These are phyloP conservation scores for Kodamaea fukazawae DNA, from an alignment of 805 yeast genomes.

Conservation along the genomic window DNA sequence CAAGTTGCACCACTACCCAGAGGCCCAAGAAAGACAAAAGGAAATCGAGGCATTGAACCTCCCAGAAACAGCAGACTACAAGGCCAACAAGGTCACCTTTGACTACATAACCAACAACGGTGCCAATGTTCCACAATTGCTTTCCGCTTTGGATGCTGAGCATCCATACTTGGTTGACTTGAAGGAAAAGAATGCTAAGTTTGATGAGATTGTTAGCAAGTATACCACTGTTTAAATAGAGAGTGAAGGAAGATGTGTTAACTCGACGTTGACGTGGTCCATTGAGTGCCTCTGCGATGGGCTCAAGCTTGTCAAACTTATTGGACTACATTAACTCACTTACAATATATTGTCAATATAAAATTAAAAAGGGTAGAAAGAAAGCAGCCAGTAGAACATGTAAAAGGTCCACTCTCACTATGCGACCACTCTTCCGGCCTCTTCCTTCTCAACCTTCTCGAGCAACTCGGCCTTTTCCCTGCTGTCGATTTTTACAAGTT, in stretches of 20 bases:
- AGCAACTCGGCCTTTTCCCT: too few species aligned
- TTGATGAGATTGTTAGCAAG: conserved; percentile 67
- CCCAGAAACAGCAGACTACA: conserved; percentile 39
- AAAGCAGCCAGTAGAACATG: too few species aligned
- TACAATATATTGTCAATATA: background rate
- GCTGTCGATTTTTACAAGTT: conserved; percentile 28
- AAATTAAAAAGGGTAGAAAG: too few species aligned
- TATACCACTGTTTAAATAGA: conserved; percentile 27
- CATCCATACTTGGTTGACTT: conserved; percentile 60
- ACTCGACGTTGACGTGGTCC: too few species aligned
- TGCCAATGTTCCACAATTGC: conserved; percentile 46
- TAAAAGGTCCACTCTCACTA: too few species aligned
- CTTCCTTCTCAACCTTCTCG: too few species aligned
- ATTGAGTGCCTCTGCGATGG: too few species aligned
- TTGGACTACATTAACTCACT: too few species aligned
- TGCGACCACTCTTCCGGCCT: too few species aligned
- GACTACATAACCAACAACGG: conserved; percentile 45
- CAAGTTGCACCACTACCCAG: conserved; percentile 77
- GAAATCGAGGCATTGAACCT: conserved; percentile 46
- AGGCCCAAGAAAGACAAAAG: conserved; percentile 61
- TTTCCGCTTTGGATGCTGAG: conserved; percentile 51
- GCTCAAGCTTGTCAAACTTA: too few species aligned
- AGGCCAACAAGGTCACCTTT: conserved; percentile 66
- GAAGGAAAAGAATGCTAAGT: conserved; percentile 58
- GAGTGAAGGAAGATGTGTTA: too few species aligned